These are phyloP conservation scores for Daedaleopsis nitida DNA, from an alignment of 768 basidiomycete species.

Conservation along the genomic window DNA sequence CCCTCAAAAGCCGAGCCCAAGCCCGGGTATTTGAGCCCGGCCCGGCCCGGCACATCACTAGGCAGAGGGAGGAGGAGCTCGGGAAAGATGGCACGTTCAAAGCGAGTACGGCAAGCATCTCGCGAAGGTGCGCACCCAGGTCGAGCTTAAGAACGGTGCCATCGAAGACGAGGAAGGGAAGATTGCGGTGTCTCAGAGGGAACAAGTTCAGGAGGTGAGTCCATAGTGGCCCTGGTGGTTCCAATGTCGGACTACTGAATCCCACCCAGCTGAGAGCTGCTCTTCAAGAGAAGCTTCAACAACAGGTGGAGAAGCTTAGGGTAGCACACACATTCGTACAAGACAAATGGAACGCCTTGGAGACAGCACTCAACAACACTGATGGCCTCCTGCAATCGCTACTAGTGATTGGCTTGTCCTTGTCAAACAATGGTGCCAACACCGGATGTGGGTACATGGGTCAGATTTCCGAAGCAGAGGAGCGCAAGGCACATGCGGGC, in stretches of 20 bases:
- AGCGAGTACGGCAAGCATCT: constrained; percentile 76
- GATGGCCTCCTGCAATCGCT: constrained; percentile 95
- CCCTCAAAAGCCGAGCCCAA: too few relatives aligned
- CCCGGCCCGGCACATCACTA: too few relatives aligned
- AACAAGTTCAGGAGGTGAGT: constrained; percentile 65
- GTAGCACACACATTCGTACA: constrained; percentile 64
- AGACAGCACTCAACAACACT: constrained; percentile 63
- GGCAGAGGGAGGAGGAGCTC: constrained; percentile 84
- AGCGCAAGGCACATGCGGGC: constrained; percentile 69
- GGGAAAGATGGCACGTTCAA: constrained; percentile 92
- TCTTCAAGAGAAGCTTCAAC: constrained; percentile 56
- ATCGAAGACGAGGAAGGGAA: constrained; percentile 79
- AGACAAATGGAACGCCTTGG: constrained; percentile 62
- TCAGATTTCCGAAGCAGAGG: constrained; percentile 85
- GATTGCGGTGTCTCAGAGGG: constrained; percentile 51
- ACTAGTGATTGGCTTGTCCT: constrained; percentile 90
- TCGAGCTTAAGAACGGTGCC: constrained; percentile 74
- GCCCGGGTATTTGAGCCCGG: too few relatives aligned
- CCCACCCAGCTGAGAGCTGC: constrained; percentile 53
- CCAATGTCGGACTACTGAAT: neutral
- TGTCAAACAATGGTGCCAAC: constrained; percentile 54
- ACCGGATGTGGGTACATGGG: constrained; percentile 95
- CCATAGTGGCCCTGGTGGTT: too few relatives aligned
- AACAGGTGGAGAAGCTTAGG: constrained; percentile 59
- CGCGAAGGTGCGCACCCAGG: constrained; percentile 82